phyloP scores from a whole-genome alignment of 176 grass and related monocot genomes.

The Calamus simplicifolius region DNA sequence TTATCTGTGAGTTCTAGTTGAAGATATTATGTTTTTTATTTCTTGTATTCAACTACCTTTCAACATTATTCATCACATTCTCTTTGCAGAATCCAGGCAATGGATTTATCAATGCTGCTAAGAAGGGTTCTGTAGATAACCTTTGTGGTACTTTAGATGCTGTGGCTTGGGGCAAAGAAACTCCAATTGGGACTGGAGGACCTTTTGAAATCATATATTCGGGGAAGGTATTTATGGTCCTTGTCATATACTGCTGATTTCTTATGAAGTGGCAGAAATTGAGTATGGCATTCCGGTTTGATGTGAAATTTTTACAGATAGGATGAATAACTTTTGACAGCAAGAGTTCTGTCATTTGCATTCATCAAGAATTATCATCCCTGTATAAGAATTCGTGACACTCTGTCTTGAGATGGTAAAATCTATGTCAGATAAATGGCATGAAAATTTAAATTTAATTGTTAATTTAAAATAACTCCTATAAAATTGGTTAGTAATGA shows the following conservation, averaged over 20 bases:
- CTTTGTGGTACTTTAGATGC: slow-evolving; percentile 71
- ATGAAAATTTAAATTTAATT: too few species aligned
- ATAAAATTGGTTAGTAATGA: too few species aligned
- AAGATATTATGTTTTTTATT: slow-evolving; percentile 11
- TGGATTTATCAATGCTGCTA: slow-evolving; percentile 81
- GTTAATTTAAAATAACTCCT: too few species aligned
- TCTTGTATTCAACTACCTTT: neutral
- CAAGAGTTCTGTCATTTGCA: too few species aligned
- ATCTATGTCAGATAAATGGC: too few species aligned
- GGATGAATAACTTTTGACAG: too few species aligned
- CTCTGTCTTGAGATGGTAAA: too few species aligned
- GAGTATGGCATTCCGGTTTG: too few species aligned
- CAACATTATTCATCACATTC: slow-evolving; percentile 19
- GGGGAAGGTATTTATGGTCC: slow-evolving; percentile 41
- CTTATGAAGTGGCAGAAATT: neutral
- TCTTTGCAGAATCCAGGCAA: slow-evolving; percentile 64
- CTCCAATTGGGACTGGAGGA: slow-evolving; percentile 58
- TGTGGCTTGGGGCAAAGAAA: slow-evolving; percentile 83
- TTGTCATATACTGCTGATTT: neutral
- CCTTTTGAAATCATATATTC: slow-evolving; percentile 65
- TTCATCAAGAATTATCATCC: too few species aligned
- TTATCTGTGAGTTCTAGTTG: slow-evolving; percentile 61
- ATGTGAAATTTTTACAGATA: too few species aligned
- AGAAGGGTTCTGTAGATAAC: slow-evolving; percentile 60
- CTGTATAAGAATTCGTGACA: too few species aligned